A percentile compares a stretch with the other conserved stretches of the same genome.
phyloP scores from a whole-genome alignment of 2,329 filamentous ascomycete species.

The Sarocladium brachiariae region DNA sequence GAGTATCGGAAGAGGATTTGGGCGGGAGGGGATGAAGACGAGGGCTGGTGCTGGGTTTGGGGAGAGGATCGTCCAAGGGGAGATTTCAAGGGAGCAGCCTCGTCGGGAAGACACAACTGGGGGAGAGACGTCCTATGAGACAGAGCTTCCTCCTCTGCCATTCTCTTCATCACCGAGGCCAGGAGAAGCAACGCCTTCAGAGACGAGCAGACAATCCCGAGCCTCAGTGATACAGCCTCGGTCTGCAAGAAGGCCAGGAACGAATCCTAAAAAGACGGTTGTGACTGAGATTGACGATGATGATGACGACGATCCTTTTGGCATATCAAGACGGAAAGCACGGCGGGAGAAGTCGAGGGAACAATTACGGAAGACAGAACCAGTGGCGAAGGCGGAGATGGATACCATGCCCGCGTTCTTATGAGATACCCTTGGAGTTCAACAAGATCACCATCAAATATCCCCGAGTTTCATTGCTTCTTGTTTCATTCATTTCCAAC shows the following conservation, averaged over 20 bases:
- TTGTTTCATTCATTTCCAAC: slow-evolving; percentile 4
- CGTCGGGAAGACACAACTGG: not conserved
- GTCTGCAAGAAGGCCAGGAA: not conserved
- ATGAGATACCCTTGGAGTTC: slow-evolving; percentile 17
- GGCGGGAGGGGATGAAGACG: slow-evolving; percentile 2
- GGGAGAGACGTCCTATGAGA: not conserved
- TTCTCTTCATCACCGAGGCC: not conserved
- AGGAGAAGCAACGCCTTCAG: not conserved
- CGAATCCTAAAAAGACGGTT: not conserved
- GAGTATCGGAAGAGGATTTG: not conserved
- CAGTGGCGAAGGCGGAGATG: slow-evolving; percentile 14
- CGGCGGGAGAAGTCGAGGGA: slow-evolving; percentile 25
- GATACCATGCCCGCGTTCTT: slow-evolving; percentile 31
- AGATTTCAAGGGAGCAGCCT: not conserved
- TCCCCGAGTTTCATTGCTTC: no score
- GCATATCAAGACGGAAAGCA: slow-evolving; percentile 23
- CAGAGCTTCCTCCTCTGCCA: not conserved
- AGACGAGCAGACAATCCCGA: not conserved
- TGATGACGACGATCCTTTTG: slow-evolving; percentile 29
- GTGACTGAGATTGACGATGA: slow-evolving; percentile 10
- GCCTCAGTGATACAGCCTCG: not conserved
- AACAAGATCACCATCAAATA: no score
- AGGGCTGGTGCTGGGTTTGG: not conserved
- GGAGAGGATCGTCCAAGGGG: not conserved
- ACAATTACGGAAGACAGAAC: slow-evolving; percentile 16